A percentile compares a stretch with the other conserved stretches of the same genome.
phyloP scores from a whole-genome alignment of 2,329 filamentous ascomycete genomes.

The Fusarium clavum region DNA sequence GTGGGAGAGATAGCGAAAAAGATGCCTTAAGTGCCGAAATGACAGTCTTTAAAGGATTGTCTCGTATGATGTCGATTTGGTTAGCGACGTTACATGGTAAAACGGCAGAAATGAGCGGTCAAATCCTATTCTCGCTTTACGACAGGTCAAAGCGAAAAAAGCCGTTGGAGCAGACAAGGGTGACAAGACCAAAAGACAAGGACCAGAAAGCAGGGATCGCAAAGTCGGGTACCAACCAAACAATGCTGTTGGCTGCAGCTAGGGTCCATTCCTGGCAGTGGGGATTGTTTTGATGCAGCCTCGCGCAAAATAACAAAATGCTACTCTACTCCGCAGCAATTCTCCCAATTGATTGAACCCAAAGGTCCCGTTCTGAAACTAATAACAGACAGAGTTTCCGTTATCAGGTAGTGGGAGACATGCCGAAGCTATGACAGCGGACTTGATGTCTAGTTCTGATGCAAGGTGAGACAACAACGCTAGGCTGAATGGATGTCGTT shows the following conservation, averaged over 20 bases:
- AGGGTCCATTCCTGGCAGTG: constrained; percentile 2
- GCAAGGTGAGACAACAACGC: constrained; percentile 25
- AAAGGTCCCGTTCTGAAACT: neutral
- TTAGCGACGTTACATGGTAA: constrained; percentile 29
- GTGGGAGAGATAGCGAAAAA: neutral
- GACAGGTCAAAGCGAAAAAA: constrained; percentile 17
- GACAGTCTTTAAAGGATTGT: constrained; percentile 13
- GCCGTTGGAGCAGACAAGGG: constrained; percentile 5
- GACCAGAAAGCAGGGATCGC: neutral
- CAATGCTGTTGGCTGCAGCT: constrained; percentile 3
- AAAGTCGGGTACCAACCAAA: neutral
- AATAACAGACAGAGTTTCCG: neutral
- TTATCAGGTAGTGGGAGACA: neutral
- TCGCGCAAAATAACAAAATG: constrained; percentile 18
- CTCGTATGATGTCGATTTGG: constrained; percentile 21
- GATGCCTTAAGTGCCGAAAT: constrained; percentile 11
- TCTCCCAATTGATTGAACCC: neutral
- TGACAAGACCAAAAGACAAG: neutral
- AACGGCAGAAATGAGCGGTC: constrained; percentile 33
- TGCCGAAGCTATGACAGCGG: constrained; percentile 8
- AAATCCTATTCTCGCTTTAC: constrained; percentile 13
- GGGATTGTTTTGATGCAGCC: constrained; percentile 3
- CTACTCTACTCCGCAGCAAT: constrained; percentile 15
- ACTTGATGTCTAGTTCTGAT: constrained; percentile 5
- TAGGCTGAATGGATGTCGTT: neutral